These are phyloP conservation scores for Cryphonectria naterciae DNA, from an alignment of 2,329 filamentous ascomycete genomes.

Conservation along the genomic window DNA sequence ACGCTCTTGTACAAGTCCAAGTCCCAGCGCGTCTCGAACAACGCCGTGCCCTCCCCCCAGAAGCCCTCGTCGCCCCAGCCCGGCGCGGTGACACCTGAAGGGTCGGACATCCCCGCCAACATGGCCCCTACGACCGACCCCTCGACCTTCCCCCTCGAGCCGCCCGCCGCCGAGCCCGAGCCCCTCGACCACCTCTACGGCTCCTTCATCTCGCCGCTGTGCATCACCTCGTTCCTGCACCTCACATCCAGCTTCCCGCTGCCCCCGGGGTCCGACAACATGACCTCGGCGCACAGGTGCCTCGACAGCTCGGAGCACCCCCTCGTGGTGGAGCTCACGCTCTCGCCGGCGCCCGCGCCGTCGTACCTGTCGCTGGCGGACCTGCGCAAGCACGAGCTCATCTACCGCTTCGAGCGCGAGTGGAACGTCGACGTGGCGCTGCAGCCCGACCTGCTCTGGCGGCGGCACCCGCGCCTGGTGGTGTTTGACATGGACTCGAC, in stretches of 20 bases:
- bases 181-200: constrained; percentile 68
- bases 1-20: constrained; percentile 66
- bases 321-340: constrained; percentile 67
- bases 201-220: constrained; percentile 67
- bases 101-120: constrained; percentile 53
- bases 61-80: constrained; percentile 38
- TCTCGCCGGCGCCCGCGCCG: constrained; percentile 62
- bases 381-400: constrained; percentile 77
- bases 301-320: constrained; percentile 65
- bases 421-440: constrained; percentile 88
- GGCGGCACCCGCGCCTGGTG: constrained; percentile 80
- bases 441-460: constrained; percentile 73
- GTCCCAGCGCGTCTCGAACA: constrained; percentile 38
- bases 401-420: constrained; percentile 83
- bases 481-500: constrained; percentile 99
- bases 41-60: constrained; percentile 42
- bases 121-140: constrained; percentile 63
- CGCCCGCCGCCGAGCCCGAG: constrained; percentile 59
- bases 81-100: constrained; percentile 37
- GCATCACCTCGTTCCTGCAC: constrained; percentile 68
- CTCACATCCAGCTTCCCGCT: constrained; percentile 67
- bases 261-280: constrained; percentile 53
- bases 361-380: constrained; percentile 70
- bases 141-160: constrained; percentile 64
- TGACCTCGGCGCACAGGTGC: constrained; percentile 66